These are phyloP conservation scores for Aplosporella prunicola DNA, from an alignment of 2,329 filamentous ascomycete species.

Conservation along the genomic window DNA sequence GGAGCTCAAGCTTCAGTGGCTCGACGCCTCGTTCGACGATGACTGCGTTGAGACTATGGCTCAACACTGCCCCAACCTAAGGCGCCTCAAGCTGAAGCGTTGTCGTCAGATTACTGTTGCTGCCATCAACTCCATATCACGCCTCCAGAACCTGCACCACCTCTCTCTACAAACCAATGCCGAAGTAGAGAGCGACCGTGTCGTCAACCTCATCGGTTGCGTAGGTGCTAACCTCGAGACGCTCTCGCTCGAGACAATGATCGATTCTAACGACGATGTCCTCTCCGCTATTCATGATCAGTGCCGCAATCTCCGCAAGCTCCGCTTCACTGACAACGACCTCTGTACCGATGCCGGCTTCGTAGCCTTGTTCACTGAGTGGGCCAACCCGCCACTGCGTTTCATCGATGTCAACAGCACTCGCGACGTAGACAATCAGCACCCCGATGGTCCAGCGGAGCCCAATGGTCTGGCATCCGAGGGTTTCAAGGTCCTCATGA, in stretches of 20 bases:
- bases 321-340: conserved; percentile 73
- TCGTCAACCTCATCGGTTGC: conserved; percentile 51
- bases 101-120: conserved; percentile 64
- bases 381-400: conserved; percentile 62
- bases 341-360: conserved; percentile 67
- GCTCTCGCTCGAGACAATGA: conserved; percentile 64
- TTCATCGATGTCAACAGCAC: conserved; percentile 69
- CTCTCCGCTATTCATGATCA: conserved; percentile 60
- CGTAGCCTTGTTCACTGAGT: conserved; percentile 60
- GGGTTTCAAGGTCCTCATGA: conserved; percentile 75
- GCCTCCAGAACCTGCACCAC: conserved; percentile 57
- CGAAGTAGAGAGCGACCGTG: conserved; percentile 45
- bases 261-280: conserved; percentile 57
- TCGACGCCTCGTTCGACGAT: conserved; percentile 73
- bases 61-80: conserved; percentile 56
- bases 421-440: conserved; percentile 63
- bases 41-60: conserved; percentile 55
- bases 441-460: conserved; percentile 51
- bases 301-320: conserved; percentile 60
- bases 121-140: conserved; percentile 56
- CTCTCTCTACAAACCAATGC: conserved; percentile 61
- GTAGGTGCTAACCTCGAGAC: conserved; percentile 63
- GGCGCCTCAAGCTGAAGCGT: conserved; percentile 68
- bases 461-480: conserved; percentile 63
- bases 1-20: conserved; percentile 68